A percentile compares a stretch with the other conserved stretches of the same genome.
Conservation (phyloP, 192 early-diverging fungal genomes). For the Coemansia sp. region DNA sequence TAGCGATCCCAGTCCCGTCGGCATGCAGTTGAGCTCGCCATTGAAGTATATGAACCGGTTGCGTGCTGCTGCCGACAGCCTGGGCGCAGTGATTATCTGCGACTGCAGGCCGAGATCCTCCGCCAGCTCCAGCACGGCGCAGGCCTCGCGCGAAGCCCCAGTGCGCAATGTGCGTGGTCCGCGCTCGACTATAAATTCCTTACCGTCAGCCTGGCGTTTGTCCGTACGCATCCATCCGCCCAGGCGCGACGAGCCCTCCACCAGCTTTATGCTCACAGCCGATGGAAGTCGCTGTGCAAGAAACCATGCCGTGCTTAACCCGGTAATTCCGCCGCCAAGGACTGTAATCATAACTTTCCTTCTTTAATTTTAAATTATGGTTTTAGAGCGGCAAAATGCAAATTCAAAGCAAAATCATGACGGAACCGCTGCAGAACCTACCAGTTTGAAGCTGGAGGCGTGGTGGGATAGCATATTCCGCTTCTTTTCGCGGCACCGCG, state of each 20-base stretch:
- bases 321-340: slow-evolving; percentile 91
- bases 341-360: slow-evolving; percentile 55
- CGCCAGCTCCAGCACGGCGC: slow-evolving; percentile 75
- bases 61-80: slow-evolving; percentile 66
- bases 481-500: slow-evolving; percentile 43
- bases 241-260: slow-evolving; percentile 66
- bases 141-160: slow-evolving; percentile 61
- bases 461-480: slow-evolving; percentile 36
- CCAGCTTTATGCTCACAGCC: slow-evolving; percentile 61
- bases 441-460: slow-evolving; percentile 9
- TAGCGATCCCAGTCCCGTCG: slow-evolving; percentile 49
- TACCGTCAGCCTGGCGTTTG: slow-evolving; percentile 36
- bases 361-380: too few relatives aligned
- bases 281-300: slow-evolving; percentile 54
- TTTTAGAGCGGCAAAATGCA: too few relatives aligned
- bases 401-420: neutral
- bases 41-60: slow-evolving; percentile 82
- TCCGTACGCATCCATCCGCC: slow-evolving; percentile 88
- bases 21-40: slow-evolving; percentile 68
- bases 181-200: slow-evolving; percentile 63
- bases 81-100: slow-evolving; percentile 59
- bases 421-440: neutral
- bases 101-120: slow-evolving; percentile 61
- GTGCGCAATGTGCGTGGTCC: slow-evolving; percentile 86
- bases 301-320: slow-evolving; percentile 82